phyloP scores from a whole-genome alignment of 257 asterid species.

The Scutellaria galericulata region DNA sequence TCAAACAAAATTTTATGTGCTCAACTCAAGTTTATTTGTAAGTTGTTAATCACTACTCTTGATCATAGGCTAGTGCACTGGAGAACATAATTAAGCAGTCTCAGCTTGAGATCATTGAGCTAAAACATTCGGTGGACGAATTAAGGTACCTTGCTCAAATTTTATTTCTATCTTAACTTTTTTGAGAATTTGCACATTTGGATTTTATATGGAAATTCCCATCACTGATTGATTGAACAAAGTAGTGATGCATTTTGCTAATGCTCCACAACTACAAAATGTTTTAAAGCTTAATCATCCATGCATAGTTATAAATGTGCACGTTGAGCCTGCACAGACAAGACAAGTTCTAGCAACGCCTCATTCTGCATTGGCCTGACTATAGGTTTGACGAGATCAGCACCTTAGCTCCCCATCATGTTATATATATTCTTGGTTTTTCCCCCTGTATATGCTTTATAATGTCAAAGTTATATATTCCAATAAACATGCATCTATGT shows the following conservation, averaged over 20 bases:
- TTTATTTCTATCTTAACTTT: neutral
- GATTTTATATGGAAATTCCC: constrained; percentile 3
- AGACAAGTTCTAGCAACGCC: neutral
- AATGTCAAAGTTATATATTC: neutral
- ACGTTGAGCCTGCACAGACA: neutral
- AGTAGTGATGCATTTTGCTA: constrained; percentile 24
- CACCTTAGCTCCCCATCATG: no score
- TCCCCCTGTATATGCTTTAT: neutral
- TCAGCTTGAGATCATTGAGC: constrained; percentile 95
- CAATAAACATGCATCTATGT: neutral
- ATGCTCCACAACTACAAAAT: neutral
- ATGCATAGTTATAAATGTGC: neutral
- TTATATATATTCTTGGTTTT: neutral
- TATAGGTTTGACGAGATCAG: neutral
- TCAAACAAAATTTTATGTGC: constrained; percentile 7
- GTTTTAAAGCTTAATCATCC: neutral
- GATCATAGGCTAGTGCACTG: constrained; percentile 80
- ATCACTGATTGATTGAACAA: constrained; percentile 19
- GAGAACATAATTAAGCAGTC: constrained; percentile 94
- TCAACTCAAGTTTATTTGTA: constrained; percentile 25
- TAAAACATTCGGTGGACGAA: constrained; percentile 87
- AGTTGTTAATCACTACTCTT: constrained; percentile 35
- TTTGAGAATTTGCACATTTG: neutral
- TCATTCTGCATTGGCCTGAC: neutral
- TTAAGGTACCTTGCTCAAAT: constrained; percentile 63